A percentile compares a stretch with the other conserved stretches of the same genome.
Evolutionary conservation across 495 filamentous ascomycete species (phyloP).

Genomic region (Talaromyces stipitatus): DNA sequence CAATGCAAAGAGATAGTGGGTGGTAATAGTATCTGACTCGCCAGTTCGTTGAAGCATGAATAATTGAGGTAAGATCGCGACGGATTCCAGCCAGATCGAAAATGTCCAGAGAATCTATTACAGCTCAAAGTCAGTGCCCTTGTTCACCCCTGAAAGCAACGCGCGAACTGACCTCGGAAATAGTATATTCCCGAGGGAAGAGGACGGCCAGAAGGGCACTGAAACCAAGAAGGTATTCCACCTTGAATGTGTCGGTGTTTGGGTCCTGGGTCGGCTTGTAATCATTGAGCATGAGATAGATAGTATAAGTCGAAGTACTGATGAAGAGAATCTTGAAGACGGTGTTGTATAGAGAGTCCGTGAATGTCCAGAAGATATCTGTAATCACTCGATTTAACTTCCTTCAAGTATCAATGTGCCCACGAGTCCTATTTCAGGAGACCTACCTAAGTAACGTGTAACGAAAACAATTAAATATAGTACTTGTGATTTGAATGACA

Average conservation of each 20-base stretch:
- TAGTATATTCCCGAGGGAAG: constrained; percentile 73
- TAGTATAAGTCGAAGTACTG: constrained; percentile 75
- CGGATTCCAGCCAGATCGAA: constrained; percentile 93
- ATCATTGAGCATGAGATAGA: constrained; percentile 93
- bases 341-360: constrained; percentile 76
- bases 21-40: constrained; percentile 96
- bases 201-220: constrained; percentile 70
- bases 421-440: background rate
- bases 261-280: constrained; percentile 96
- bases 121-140: background rate
- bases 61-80: constrained; percentile 92
- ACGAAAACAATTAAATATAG: constrained; percentile 90
- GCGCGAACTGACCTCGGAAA: constrained; percentile 43
- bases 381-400: constrained; percentile 1
- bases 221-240: constrained; percentile 80
- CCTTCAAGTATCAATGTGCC: background rate
- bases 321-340: constrained; percentile 96
- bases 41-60: constrained; percentile 97
- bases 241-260: constrained; percentile 92
- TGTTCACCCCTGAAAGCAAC: background rate
- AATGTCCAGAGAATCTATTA: constrained; percentile 87
- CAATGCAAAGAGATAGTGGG: constrained; percentile 95
- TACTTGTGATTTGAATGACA: constrained; percentile 96
- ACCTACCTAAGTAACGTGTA: constrained; percentile 79
- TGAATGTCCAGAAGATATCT: constrained; percentile 88